Conservation (phyloP, 139 green algal species). For the Tetradesmus obliquus region DNA sequence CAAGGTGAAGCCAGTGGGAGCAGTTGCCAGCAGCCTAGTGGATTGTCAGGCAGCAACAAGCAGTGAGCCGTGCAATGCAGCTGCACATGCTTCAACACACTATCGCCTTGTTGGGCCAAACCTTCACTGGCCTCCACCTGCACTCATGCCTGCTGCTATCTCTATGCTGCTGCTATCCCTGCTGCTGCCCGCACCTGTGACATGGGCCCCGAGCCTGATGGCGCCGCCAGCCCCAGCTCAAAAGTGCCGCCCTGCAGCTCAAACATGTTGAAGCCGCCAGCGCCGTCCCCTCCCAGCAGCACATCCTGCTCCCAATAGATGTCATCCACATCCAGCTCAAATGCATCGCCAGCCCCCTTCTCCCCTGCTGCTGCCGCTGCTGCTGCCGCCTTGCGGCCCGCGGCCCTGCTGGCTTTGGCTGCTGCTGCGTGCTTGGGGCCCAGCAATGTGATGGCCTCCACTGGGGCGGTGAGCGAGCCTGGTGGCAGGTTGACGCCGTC, state of each 20-base stretch:
- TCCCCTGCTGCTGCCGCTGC: not conserved
- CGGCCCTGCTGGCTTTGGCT: not conserved
- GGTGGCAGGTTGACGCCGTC: conserved; percentile 34
- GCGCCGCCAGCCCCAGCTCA: conserved; percentile 34
- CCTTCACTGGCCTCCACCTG: too few species aligned
- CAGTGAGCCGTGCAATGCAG: too few species aligned
- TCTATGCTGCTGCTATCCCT: not conserved
- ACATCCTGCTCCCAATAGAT: conserved; percentile 37
- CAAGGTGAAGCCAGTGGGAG: too few species aligned
- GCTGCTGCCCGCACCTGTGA: conserved; percentile 18
- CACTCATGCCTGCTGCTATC: too few species aligned
- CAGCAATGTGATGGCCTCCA: conserved; percentile 31
- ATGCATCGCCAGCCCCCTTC: not conserved
- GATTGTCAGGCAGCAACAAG: too few species aligned
- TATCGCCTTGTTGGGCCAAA: too few species aligned
- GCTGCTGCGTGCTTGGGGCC: not conserved
- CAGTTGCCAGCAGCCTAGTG: too few species aligned
- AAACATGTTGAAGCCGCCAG: not conserved
- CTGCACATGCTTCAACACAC: too few species aligned
- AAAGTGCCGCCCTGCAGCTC: not conserved
- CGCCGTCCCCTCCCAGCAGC: conserved; percentile 7
- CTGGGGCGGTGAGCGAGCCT: not conserved
- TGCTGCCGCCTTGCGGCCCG: not conserved
- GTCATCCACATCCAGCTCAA: conserved; percentile 21
- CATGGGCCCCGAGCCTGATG: not conserved